phyloP scores from a whole-genome alignment of 2,329 filamentous ascomycete genomes.

The Cadophora malorum region DNA sequence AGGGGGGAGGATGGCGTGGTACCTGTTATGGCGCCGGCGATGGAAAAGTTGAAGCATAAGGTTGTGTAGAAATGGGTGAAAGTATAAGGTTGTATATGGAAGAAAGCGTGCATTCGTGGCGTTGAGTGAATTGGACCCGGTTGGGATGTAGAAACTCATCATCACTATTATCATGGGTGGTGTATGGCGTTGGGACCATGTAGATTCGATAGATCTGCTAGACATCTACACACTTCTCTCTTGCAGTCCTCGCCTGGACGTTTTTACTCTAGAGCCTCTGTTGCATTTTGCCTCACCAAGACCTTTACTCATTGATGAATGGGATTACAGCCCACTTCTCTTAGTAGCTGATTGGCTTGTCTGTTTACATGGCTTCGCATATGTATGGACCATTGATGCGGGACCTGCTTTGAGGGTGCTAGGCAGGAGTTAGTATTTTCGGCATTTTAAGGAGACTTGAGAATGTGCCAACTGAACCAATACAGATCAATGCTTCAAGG shows the following conservation, averaged over 20 bases:
- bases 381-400: no score
- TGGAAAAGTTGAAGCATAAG: conserved; percentile 8
- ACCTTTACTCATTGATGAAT: no score
- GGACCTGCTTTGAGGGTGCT: no score
- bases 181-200: conserved; percentile 19
- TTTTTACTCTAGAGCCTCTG: no score
- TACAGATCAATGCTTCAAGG: no score
- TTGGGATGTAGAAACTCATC: conserved; percentile 18
- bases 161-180: conserved; percentile 16
- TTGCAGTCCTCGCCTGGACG: conserved; percentile 6
- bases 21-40: conserved; percentile 20
- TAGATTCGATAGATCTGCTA: conserved; percentile 19
- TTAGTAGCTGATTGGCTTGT: no score
- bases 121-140: conserved; percentile 3
- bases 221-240: conserved; percentile 29
- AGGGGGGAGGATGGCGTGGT: conserved; percentile 37
- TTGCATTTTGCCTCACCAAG: no score
- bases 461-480: no score
- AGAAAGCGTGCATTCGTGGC: conserved; percentile 9
- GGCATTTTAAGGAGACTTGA: no score
- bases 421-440: no score
- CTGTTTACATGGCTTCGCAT: no score
- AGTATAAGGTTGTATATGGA: not conserved
- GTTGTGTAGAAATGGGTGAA: not conserved
- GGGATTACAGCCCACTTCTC: no score